Evolutionary conservation across 768 basidiomycete species (phyloP), one percentile per base, ranked within the genome.

Genomic region (Trametes gibbosa): DNA sequence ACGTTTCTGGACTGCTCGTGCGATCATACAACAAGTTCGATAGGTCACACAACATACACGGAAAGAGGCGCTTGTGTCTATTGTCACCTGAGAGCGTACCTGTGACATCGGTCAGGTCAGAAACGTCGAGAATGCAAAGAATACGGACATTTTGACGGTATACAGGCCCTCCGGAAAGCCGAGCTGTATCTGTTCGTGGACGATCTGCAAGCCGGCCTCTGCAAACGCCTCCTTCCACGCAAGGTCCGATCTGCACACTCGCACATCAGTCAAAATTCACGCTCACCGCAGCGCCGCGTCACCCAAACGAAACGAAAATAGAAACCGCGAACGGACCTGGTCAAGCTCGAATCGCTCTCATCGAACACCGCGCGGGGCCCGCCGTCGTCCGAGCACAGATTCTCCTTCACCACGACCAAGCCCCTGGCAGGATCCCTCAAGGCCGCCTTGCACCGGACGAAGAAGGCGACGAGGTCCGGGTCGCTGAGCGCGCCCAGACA

Each of bases 331-430:
- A 39, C 66, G 0, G 50, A 91, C 95, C 96, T 84, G 9, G 92
- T 98, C 68, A 96, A 75, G 68, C 90, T 95, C 17, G 92, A 95
- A 72, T 99, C 96, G 56, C 88, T 76, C 56, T 88, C 84, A 67
- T 98, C 95, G 66, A 93, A 92, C 8, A 85, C 70, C 12, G 80
- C 75, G 23, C 75, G 73, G 0, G 84, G 77, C 16, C 71, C 70
- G 1, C 81, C 87, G 32, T 80, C 81, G 12, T 73, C 72, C 1
- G 77, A 70, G 69, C 93, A 96, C 17, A 89, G 64, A 68, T 97
- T 97, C 75, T 99, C 96, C 72, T 99, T 99, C 45, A 95, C 87
- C 14, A 98, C 79, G 53, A 98, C 88, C 39, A 91, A 59, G 54
- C 87, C 85, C 41, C 72, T 65, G 1, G 68, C 72, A 34, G 66